Evolutionary conservation across 2,329 filamentous ascomycete genomes (phyloP), one percentile per base, ranked within the genome.

Genomic region (Coniella vitis): DNA sequence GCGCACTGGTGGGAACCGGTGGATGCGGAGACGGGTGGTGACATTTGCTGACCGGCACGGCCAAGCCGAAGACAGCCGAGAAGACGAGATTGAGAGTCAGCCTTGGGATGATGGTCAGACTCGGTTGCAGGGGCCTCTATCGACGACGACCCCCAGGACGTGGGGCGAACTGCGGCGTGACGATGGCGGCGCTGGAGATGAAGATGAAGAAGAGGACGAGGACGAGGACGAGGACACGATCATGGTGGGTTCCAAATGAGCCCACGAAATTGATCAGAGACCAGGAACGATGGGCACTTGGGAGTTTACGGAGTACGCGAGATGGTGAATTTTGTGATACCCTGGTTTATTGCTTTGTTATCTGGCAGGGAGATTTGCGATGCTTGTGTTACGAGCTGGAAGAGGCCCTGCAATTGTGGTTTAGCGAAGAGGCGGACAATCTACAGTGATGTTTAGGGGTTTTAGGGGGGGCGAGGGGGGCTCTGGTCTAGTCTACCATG

Each of bases 131-230:
- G 49, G 51, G 22, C 25, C 46, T 14, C 38, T 66, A 34, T 68
- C 66, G 5, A 65, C 57, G 12, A 63, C 64, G 2, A 69, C 67
- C 8, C 67, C 66, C 5, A 51, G 45, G 4, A 58, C 55, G 22
- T 69, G 66, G 67, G 57, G 61, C 5, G 65, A 67, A 14, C 48
- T 69, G 14, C 45, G 53, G 2, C 55, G 45, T 9, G 48, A 16
- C 5, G 43, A 9, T 22, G 10, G 14, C 21, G 22, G 32, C 2
- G 32, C 10, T 4, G 19, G 22, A 20, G 36, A 14, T 12, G 54
- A 57, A 5, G 58, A 53, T 14, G 57, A 54, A 54, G 1, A 57
- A 55, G 54, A 37, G 54, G 2, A 57, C 54, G 55, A 38, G 29
- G 39, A 49, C 4, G 51, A 51, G 4, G 56, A 54, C 3, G 52